These are phyloP conservation scores for Angomonas ambiguus DNA, from an alignment of 208 protist genomes.

Conservation along the genomic window DNA sequence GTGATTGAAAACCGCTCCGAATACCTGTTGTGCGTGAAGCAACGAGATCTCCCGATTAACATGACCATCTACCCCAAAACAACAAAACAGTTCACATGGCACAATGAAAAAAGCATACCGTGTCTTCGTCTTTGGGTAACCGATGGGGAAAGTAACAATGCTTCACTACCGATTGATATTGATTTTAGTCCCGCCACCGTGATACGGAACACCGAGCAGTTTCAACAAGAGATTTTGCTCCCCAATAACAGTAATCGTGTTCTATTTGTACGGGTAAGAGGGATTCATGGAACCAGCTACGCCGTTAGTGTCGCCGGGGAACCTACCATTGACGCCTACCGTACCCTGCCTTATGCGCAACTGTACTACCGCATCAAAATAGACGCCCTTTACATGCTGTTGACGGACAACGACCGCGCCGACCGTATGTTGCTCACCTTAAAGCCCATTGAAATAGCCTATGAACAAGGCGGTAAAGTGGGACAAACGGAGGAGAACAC, in stretches of 20 bases:
- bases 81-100: slow-evolving; percentile 64
- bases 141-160: slow-evolving; percentile 1
- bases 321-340: slow-evolving; percentile 53
- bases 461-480: slow-evolving; percentile 32
- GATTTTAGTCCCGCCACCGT: slow-evolving; percentile 59
- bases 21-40: slow-evolving; percentile 45
- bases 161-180: slow-evolving; percentile 23
- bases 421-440: slow-evolving; percentile 43
- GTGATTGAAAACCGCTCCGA: slow-evolving; percentile 73
- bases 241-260: slow-evolving; percentile 5
- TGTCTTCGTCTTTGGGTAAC: slow-evolving; percentile 30
- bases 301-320: slow-evolving; percentile 71
- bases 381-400: slow-evolving; percentile 42
- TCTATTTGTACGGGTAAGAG: slow-evolving; percentile 69
- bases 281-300: slow-evolving; percentile 54
- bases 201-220: slow-evolving; percentile 19
- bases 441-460: slow-evolving; percentile 33
- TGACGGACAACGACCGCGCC: slow-evolving; percentile 23
- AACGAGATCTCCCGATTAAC: slow-evolving; percentile 23
- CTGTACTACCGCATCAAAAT: slow-evolving; percentile 43
- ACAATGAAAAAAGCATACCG: slow-evolving; percentile 20
- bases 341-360: slow-evolving; percentile 58
- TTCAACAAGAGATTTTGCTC: slow-evolving; percentile 28
- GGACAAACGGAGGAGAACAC: not conserved
- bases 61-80: slow-evolving; percentile 46